These are phyloP conservation scores for Colletotrichum lupini DNA, from an alignment of 2,329 filamentous ascomycete species.

Conservation along the genomic window DNA sequence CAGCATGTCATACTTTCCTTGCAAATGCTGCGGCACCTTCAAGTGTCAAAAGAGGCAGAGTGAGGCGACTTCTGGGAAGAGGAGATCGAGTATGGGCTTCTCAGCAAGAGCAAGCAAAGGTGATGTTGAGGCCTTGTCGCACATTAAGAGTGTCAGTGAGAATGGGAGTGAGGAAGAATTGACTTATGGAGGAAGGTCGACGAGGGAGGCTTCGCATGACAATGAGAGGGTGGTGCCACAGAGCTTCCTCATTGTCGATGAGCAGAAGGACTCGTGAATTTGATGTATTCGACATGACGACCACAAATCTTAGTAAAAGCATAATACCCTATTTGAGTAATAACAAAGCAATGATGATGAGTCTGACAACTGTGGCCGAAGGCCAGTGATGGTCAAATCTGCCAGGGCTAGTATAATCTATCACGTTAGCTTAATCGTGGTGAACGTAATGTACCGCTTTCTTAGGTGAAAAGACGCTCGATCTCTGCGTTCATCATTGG, in stretches of 20 bases:
- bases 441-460: too few relatives aligned
- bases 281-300: too few relatives aligned
- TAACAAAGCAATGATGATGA: background rate
- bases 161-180: slow-evolving; percentile 25
- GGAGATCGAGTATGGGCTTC: slow-evolving; percentile 4
- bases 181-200: background rate
- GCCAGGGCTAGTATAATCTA: rapidly evolving
- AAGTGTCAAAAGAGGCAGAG: slow-evolving; percentile 17
- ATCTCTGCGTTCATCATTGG: too few relatives aligned
- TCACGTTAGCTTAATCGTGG: rapidly evolving
- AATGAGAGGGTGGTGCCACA: background rate
- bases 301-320: background rate
- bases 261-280: background rate
- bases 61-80: background rate
- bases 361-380: too few relatives aligned
- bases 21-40: slow-evolving; percentile 9
- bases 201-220: slow-evolving; percentile 4
- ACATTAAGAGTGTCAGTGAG: slow-evolving; percentile 9
- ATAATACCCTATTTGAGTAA: background rate
- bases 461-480: too few relatives aligned
- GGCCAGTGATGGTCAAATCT: too few relatives aligned
- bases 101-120: background rate
- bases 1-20: slow-evolving; percentile 4
- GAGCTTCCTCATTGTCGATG: background rate
- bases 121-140: background rate